Evolutionary conservation across 441 rosid species (phyloP), one percentile per base, ranked within the genome.

Genomic region (Populus hybrid): DNA sequence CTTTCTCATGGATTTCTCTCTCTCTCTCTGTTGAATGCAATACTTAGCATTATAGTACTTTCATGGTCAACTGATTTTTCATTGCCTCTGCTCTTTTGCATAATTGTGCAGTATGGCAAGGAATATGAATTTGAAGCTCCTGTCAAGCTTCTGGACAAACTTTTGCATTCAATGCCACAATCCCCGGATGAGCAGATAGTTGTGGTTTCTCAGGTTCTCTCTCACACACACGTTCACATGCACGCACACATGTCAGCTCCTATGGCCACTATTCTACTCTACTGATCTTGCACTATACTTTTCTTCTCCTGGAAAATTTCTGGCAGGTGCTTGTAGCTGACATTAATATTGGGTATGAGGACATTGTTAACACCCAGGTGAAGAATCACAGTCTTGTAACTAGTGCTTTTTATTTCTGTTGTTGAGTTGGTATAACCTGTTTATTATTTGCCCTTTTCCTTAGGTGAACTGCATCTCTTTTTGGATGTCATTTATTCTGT

Each of bases 331-430:
- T 95, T 68, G 99, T 92, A 53, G 94, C 96, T 83, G 99, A 92
- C 82, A 84, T 92, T 69, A 95, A 95, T 78, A 90, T 95, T 79
- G 97, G 99, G 72, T 95, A 95, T n/a, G 98, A 95, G 77, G 97
- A 86, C 74, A 91, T 95, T 78, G 97, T 95, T 81, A 95, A 95
- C 81, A 93, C 97, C 34, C 95, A 90, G 95, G 98, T 95, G 74
- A 32, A 9, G 57, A 50, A 50, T 50, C 57, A 30, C 4, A 50
- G 57, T 50, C 57, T 50, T 50, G 19, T 50, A 50, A 50, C 57
- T 0, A 5, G 7, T 50, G 57, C 57, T 5, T 50, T 50, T 50
- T 50, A 14, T 50, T 50, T 16, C 19, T 5, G 57, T 50, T 7
- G 1, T 16, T 50, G 57, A 14, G 57, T 14, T 50, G 57, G 19